Evolutionary conservation across 345 rosid species (phyloP), one percentile per base, ranked within the genome.

Genomic region (Pugionium dolabratum): DNA sequence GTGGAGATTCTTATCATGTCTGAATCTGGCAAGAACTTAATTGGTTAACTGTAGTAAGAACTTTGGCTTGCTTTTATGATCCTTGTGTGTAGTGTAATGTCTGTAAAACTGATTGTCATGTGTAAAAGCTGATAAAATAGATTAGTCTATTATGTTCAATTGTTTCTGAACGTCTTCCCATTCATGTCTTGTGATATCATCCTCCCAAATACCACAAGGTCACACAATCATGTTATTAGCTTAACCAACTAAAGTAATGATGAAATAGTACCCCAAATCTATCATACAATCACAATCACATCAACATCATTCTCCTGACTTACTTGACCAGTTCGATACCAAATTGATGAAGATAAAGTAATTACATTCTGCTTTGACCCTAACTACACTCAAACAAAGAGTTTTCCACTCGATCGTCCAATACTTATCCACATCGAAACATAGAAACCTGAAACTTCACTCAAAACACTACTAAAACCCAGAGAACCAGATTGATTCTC

Each of bases 331-430:
- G 42, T 54, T 25, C 42, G 39, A 54, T 34, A 34, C 42, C 50
- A 25, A 45, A 45, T 47, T 47, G 31, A 35, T 59, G 33, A 67
- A 39, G 45, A 43, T 53, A 35, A 47, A 54, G 75, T 54, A 71
- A 39, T 39, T 48, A 71, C 75, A 71, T 53, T 48, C 69, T 71
- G 39, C 36, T 39, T 71, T 55, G 51, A 47, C 7, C 27, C 64
- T 63, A 63, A 56, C 64, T 63, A 64, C 53, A 64, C 51, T 41
- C 53, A 56, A 33, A 71, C 70, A 48, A 39, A 62, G 64, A 71
- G 69, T 47, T 46, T 7, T 37, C 1, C 42, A 61, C 42, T 70
- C 35, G 37, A 47, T 47, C 52, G 2, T 37, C 62, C 18, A 71
- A 47, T 39, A 63, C 58, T 56, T 63, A 48, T 48, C 56, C 70